Evolutionary conservation across 768 basidiomycete species (phyloP).

Genomic region (Macrolepiota albuminosa): DNA sequence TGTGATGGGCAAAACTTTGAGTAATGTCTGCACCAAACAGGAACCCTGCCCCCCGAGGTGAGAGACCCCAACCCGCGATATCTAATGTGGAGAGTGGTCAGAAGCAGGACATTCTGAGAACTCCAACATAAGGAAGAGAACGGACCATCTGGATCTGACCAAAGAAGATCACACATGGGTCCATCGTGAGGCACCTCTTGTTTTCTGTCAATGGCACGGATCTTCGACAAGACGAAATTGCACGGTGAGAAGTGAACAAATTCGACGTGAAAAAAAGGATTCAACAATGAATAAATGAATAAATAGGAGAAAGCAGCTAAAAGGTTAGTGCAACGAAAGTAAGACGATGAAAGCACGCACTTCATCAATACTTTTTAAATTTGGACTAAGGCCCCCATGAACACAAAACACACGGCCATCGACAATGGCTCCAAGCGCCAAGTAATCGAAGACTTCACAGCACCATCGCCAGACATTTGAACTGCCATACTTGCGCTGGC

Average conservation of each 20-base stretch:
- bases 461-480: constrained; percentile 97
- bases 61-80: constrained; percentile 92
- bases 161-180: constrained; percentile 97
- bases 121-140: neutral
- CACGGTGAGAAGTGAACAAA: neutral
- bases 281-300: neutral
- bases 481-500: constrained; percentile 91
- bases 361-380: constrained; percentile 83
- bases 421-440: constrained; percentile 92
- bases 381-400: constrained; percentile 93
- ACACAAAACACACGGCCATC: constrained; percentile 97
- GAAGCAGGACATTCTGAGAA: neutral
- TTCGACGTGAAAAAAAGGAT: neutral
- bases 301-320: neutral
- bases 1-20: constrained; percentile 84
- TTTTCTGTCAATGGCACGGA: constrained; percentile 90
- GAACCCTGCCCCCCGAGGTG: constrained; percentile 96
- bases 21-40: constrained; percentile 93
- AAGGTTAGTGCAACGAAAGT: constrained; percentile 3
- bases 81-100: constrained; percentile 38
- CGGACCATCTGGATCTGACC: constrained; percentile 97
- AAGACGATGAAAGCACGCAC: constrained; percentile 32
- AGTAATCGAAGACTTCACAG: constrained; percentile 97
- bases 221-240: constrained; percentile 40
- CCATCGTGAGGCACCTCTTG: constrained; percentile 99